Percentiles rank a stretch among this genome's conserved stretches.
These are phyloP conservation scores for Fusarium irregulare DNA, from an alignment of 2,329 filamentous ascomycete genomes.

Conservation along the genomic window DNA sequence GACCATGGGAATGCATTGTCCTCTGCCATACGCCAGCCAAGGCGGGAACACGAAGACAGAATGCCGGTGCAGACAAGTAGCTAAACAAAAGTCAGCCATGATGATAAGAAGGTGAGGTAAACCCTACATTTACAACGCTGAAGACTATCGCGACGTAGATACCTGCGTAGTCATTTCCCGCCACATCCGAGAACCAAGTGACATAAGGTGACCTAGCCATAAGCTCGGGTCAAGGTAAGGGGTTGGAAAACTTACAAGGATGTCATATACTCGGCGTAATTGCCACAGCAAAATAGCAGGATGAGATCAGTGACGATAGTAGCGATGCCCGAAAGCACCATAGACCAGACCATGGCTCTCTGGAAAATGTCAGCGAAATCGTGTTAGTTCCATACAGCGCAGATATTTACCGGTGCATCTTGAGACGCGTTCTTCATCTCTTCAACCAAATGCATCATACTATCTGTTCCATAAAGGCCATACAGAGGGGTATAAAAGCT, in stretches of 20 bases:
- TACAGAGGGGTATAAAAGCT: slow-evolving; percentile 16
- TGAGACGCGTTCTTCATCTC: slow-evolving; percentile 24
- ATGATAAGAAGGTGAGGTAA: too few relatives aligned
- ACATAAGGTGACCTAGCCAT: slow-evolving; percentile 4
- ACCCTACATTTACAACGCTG: too few relatives aligned
- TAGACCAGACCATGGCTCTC: slow-evolving; percentile 29
- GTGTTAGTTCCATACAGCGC: fast-evolving
- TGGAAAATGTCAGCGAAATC: not conserved
- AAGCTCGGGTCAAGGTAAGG: not conserved
- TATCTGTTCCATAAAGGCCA: slow-evolving; percentile 19
- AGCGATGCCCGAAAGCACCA: slow-evolving; percentile 15
- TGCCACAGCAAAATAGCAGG: slow-evolving; percentile 9
- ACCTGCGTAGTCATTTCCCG: not conserved
- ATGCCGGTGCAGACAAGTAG: slow-evolving; percentile 13
- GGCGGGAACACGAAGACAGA: slow-evolving; percentile 14
- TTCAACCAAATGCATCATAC: slow-evolving; percentile 27
- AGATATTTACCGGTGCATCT: slow-evolving; percentile 6
- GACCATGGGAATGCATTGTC: slow-evolving; percentile 27
- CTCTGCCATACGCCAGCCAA: slow-evolving; percentile 23
- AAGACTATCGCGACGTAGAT: slow-evolving; percentile 14
- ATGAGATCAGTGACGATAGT: slow-evolving; percentile 13
- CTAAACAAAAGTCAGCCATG: not conserved
- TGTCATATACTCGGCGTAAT: slow-evolving; percentile 4
- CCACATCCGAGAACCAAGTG: slow-evolving; percentile 18
- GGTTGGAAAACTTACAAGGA: not conserved